Percentiles rank a stretch among this genome's conserved stretches.
These are phyloP conservation scores for Urostyla sp. DNA, from an alignment of 73 alveolate genomes.

Conservation along the genomic window DNA sequence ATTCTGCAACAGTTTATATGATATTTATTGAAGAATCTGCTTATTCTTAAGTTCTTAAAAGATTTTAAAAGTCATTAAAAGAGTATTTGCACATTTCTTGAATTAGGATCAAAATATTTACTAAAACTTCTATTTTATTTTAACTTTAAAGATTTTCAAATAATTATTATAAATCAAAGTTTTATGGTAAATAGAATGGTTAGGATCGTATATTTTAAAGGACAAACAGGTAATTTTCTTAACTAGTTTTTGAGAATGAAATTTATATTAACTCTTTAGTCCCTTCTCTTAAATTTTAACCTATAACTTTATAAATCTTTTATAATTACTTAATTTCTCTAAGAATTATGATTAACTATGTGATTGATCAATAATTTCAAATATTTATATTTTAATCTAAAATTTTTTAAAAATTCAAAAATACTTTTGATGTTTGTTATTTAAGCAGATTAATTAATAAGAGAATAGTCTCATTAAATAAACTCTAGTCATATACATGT, in stretches of 20 bases:
- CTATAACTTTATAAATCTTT: neutral
- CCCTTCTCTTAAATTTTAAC: neutral
- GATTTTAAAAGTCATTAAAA: slow-evolving; percentile 27
- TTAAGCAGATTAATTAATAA: no score
- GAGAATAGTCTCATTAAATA: no score
- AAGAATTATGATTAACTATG: slow-evolving; percentile 4
- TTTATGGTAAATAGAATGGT: slow-evolving; percentile 19
- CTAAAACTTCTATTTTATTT: neutral
- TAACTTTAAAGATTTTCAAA: slow-evolving; percentile 1
- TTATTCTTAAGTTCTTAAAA: slow-evolving; percentile 14
- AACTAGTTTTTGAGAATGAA: neutral
- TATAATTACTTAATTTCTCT: slow-evolving; percentile 12
- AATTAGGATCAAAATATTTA: slow-evolving; percentile 14
- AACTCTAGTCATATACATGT: no score
- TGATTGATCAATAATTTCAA: neutral
- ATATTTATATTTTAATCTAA: slow-evolving; percentile 30
- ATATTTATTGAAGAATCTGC: slow-evolving; percentile 16
- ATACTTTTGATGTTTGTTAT: no score
- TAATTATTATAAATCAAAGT: slow-evolving; percentile 11
- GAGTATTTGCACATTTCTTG: slow-evolving; percentile 15
- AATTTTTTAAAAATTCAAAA: no score
- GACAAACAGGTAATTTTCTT: neutral
- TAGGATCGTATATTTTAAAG: neutral
- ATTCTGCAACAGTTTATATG: slow-evolving; percentile 15
- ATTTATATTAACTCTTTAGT: neutral